phyloP scores from a whole-genome alignment of 2,329 filamentous ascomycete genomes.

The Penicillium sp. region DNA sequence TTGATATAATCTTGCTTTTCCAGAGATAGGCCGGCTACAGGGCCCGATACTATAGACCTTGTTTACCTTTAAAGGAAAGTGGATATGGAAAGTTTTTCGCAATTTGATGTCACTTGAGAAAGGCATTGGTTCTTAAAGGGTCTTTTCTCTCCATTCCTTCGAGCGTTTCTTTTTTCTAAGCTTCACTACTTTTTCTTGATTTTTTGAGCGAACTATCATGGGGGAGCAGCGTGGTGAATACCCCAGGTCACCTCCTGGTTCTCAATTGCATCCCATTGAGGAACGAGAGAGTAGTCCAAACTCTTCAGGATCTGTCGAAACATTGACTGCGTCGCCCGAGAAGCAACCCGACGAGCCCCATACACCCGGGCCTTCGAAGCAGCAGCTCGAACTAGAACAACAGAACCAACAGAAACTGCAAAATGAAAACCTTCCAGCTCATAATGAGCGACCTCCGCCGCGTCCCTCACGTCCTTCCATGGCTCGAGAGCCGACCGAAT shows the following conservation, averaged over 20 bases:
- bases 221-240: not conserved
- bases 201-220: not conserved
- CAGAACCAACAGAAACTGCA: not conserved
- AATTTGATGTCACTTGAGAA: not conserved
- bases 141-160: not conserved
- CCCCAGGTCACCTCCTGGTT: not conserved
- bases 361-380: not conserved
- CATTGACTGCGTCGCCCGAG: not conserved
- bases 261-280: slow-evolving; percentile 6
- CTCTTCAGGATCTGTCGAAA: not conserved
- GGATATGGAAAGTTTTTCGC: not conserved
- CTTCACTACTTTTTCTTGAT: not conserved
- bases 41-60: not conserved
- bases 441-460: slow-evolving; percentile 3
- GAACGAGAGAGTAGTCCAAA: slow-evolving; percentile 7
- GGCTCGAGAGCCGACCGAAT: slow-evolving; percentile 11
- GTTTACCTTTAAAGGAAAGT: not conserved
- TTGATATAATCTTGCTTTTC: not conserved
- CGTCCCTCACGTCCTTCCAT: not conserved
- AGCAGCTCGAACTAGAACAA: not conserved
- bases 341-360: not conserved
- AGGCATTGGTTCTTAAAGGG: not conserved
- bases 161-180: not conserved
- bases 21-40: not conserved
- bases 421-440: not conserved